Evolutionary conservation across 1,139 yeast species (phyloP).

Genomic region (Arxiozyma telluris): DNA sequence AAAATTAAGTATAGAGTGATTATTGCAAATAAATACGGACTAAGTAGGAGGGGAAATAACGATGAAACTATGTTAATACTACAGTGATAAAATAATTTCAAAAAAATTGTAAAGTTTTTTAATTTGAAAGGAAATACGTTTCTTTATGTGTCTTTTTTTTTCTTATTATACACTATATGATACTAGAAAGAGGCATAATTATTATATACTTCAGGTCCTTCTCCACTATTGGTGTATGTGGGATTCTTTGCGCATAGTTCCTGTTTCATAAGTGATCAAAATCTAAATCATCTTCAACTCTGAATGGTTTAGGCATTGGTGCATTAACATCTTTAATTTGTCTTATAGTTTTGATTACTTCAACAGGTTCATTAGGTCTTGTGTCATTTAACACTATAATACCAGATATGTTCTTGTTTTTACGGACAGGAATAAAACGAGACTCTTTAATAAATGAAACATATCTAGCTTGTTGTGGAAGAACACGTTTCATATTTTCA

Average conservation of each 20-base stretch:
- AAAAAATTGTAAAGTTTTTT: too few relatives aligned
- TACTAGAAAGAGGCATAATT: neutral
- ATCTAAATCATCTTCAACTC: slow-evolving; percentile 27
- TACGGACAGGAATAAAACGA: slow-evolving; percentile 77
- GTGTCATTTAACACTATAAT: slow-evolving; percentile 71
- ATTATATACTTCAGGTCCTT: neutral
- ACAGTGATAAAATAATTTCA: too few relatives aligned
- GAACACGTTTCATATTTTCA: slow-evolving; percentile 74
- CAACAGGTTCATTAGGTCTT: slow-evolving; percentile 55
- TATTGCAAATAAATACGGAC: too few relatives aligned
- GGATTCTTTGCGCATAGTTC: neutral
- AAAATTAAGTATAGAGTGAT: too few relatives aligned
- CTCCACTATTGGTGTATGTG: neutral
- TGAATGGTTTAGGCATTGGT: slow-evolving; percentile 82
- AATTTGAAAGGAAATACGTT: neutral
- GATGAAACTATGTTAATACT: too few relatives aligned
- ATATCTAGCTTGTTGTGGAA: slow-evolving; percentile 84
- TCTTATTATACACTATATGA: neutral
- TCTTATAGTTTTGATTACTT: slow-evolving; percentile 74
- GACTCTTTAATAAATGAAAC: slow-evolving; percentile 68
- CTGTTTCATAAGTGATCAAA: slow-evolving; percentile 13
- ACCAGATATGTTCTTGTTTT: slow-evolving; percentile 70
- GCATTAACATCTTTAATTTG: slow-evolving; percentile 78
- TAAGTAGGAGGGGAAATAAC: too few relatives aligned
- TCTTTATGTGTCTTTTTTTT: neutral